Evolutionary conservation across 331 rosid species (phyloP).

Genomic region (Cydonia oblonga): DNA sequence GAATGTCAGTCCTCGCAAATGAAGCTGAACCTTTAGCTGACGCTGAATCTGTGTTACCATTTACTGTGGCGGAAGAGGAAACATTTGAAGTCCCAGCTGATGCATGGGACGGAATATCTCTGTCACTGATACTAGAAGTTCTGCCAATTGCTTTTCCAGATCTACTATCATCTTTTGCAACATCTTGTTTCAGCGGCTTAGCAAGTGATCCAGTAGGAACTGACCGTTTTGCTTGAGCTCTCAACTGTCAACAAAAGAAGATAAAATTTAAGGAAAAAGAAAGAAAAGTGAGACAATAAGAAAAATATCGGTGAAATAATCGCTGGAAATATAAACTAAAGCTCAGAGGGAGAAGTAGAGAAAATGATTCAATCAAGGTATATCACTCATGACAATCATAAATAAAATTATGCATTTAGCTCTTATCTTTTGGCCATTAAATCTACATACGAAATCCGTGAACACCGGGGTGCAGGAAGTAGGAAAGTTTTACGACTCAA

Average conservation of each 20-base stretch:
- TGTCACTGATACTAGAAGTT: conserved; percentile 1
- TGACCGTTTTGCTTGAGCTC: conserved; percentile 54
- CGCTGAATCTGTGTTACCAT: conserved; percentile 44
- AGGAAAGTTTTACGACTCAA: too few relatives aligned
- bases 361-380: background rate
- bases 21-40: conserved; percentile 43
- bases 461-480: background rate
- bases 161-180: conserved; percentile 65
- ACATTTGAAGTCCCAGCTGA: conserved; percentile 34
- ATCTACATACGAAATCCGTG: background rate
- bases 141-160: conserved; percentile 49
- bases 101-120: conserved; percentile 46
- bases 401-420: background rate
- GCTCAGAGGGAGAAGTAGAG: background rate
- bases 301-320: background rate
- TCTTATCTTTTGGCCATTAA: background rate
- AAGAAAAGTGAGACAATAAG: background rate
- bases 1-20: conserved; percentile 34
- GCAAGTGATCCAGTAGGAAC: conserved; percentile 42
- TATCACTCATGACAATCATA: background rate
- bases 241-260: conserved; percentile 44
- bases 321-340: background rate
- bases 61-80: conserved; percentile 39
- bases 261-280: conserved; percentile 8
- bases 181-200: conserved; percentile 69